Evolutionary conservation across 345 rosid species (phyloP).

Genomic region (Cardamine occulta): DNA sequence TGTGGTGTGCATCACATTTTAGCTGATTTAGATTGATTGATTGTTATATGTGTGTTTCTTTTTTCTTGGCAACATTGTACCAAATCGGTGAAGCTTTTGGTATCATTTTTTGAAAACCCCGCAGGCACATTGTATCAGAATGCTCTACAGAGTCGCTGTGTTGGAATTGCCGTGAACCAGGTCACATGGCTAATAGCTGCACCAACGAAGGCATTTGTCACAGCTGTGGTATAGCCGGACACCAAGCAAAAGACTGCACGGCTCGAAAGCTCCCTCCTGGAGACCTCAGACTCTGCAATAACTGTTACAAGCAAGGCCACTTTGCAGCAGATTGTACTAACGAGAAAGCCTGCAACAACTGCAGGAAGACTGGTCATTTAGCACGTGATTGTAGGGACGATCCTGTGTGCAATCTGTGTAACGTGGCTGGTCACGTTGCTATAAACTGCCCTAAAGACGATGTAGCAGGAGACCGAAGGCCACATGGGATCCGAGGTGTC

Average conservation of each 20-base stretch:
- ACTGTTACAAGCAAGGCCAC: constrained; percentile 90
- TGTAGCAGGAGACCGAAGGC: constrained; percentile 54
- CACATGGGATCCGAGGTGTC: constrained; percentile 45
- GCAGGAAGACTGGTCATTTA: constrained; percentile 85
- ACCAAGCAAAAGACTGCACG: constrained; percentile 80
- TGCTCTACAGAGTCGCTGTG: constrained; percentile 81
- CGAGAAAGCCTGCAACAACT: constrained; percentile 87
- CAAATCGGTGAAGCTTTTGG: neutral
- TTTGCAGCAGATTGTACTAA: constrained; percentile 84
- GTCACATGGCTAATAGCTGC: constrained; percentile 77
- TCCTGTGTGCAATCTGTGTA: constrained; percentile 72
- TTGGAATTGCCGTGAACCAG: constrained; percentile 89
- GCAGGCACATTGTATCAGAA: constrained; percentile 80
- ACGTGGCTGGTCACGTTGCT: constrained; percentile 73
- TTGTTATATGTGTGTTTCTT: neutral
- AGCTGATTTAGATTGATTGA: no score
- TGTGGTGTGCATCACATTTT: no score
- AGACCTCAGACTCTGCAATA: constrained; percentile 85
- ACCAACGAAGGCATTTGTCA: constrained; percentile 90
- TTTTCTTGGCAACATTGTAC: neutral
- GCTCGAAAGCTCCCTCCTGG: constrained; percentile 70
- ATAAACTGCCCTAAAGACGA: constrained; percentile 66
- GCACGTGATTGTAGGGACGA: constrained; percentile 80
- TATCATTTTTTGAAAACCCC: neutral
- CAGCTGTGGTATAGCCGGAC: constrained; percentile 89